Percentiles rank a stretch among this genome's conserved stretches.
Conservation (phyloP, 768 basidiomycete genomes). For the Macrocybe gigantea region DNA sequence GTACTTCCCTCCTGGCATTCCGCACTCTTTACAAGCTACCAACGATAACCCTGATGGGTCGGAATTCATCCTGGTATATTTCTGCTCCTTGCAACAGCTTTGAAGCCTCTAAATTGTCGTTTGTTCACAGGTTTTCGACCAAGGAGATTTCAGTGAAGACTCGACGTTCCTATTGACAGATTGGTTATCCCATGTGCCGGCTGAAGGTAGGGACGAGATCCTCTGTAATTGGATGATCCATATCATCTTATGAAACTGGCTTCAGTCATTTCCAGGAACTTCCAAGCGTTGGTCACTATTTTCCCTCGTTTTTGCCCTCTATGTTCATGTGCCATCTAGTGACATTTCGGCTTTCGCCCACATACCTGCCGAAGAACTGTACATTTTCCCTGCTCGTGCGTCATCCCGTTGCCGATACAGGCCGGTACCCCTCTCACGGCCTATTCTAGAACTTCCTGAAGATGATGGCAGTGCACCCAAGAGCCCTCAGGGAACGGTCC, state of each 20-base stretch:
- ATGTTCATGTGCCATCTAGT: constrained; percentile 5
- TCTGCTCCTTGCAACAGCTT: not conserved
- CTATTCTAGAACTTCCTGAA: constrained; percentile 24
- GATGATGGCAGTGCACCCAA: constrained; percentile 25
- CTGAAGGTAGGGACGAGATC: constrained; percentile 27
- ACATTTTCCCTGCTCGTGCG: constrained; percentile 46
- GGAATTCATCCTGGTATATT: constrained; percentile 40
- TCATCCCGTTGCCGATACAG: not conserved
- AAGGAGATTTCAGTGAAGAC: constrained; percentile 47
- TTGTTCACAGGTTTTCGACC: constrained; percentile 37
- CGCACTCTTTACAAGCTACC: constrained; percentile 51
- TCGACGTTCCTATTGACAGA: constrained; percentile 52
- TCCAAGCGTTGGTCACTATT: constrained; percentile 26
- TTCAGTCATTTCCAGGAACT: constrained; percentile 47
- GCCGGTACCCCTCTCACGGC: not conserved
- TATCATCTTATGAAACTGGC: not conserved
- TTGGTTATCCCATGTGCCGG: constrained; percentile 50
- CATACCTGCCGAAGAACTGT: constrained; percentile 40
- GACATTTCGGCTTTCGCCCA: constrained; percentile 32
- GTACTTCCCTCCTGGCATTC: constrained; percentile 53
- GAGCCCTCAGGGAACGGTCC: constrained; percentile 39
- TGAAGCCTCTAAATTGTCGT: not conserved
- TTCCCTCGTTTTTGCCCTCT: too few species aligned
- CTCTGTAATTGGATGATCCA: not conserved
- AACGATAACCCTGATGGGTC: constrained; percentile 36